A percentile compares a stretch with the other conserved stretches of the same genome.
phyloP scores from a whole-genome alignment of 495 filamentous ascomycete genomes.

The Xeromyces bisporus region DNA sequence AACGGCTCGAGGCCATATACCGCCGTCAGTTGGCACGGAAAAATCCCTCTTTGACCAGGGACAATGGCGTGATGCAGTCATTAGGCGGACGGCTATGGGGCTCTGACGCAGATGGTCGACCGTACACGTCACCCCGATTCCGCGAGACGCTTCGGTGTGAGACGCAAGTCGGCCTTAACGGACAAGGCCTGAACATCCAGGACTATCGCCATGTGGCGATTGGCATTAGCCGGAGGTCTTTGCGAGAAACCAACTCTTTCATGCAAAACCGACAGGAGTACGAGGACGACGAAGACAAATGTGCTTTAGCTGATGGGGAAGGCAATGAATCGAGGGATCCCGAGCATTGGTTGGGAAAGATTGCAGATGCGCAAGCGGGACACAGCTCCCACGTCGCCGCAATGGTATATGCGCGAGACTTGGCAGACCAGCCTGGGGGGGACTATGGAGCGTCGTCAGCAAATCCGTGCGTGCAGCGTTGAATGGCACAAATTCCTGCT shows the following conservation, averaged over 20 bases:
- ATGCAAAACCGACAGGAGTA: not conserved
- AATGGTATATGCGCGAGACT: constrained; percentile 3
- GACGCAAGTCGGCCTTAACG: not conserved
- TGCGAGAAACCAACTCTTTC: not conserved
- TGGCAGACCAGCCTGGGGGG: constrained; percentile 1
- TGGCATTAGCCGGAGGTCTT: constrained; percentile 2
- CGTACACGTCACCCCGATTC: not conserved
- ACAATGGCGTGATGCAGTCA: not conserved
- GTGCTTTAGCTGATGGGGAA: not conserved
- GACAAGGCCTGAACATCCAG: not conserved
- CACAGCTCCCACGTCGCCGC: constrained; percentile 1
- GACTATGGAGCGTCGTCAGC: not conserved
- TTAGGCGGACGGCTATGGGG: not conserved
- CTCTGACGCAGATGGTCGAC: not conserved
- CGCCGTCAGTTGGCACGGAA: too few relatives aligned
- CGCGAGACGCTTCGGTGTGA: constrained; percentile 1
- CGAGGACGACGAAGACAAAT: not conserved
- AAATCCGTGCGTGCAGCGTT: not conserved
- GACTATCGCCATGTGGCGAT: constrained; percentile 3
- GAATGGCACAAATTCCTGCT: not conserved
- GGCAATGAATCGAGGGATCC: not conserved
- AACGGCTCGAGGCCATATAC: too few relatives aligned
- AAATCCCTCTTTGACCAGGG: too few relatives aligned
- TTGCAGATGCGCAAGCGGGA: constrained; percentile 1
- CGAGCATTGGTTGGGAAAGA: not conserved